Evolutionary conservation across 805 yeast species (phyloP), one percentile per base, ranked within the genome.

Genomic region (Yarrowia deformans): DNA sequence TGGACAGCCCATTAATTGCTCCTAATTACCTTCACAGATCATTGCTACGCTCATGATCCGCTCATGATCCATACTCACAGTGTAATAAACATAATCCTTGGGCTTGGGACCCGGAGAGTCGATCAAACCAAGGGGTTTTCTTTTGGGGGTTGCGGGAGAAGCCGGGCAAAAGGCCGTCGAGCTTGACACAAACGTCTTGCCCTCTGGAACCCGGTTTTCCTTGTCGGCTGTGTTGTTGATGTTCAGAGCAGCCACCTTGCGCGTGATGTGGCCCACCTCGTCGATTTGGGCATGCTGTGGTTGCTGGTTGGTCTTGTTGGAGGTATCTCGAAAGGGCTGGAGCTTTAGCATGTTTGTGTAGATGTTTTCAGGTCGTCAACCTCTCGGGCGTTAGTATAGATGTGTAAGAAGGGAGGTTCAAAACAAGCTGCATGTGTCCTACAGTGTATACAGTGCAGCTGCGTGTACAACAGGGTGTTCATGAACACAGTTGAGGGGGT

Each of bases 281-380:
- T 60, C 66, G 14, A 5, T 3, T 6, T 14, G 18, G 2, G 35
- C 10, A 6, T 18, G 29, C 43, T 29, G 54, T 6, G 40, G 9
- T 4, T 3, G 23, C 46, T 16, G 37, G 40, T 43, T 43, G 66
- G 42, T 14, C 9, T 45, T 43, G 40, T 32, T 43, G 66, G 52
- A 13, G 13, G 66, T 45, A 4, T 60, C 66, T 45, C 66, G 40
- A 10, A 60, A 60, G 9, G 66, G 66, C 18, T 60, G 32, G 16
- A 60, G 40, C 14, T 60, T 60, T 23, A 60, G 66, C 66, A 60
- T 60, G n/a, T 56, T n/a, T 40, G 43, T n/a, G 16, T n/a, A n/a
- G 43, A 14, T n/a, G 43, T 40, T 13, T 40, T 5, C 18, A 16
- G 43, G 18, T 14, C 43, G 18, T 40, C 43, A 14, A 40, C 43